Evolutionary conservation across 495 filamentous ascomycete species (phyloP).

Genomic region (Penicillium bialowiezense): DNA sequence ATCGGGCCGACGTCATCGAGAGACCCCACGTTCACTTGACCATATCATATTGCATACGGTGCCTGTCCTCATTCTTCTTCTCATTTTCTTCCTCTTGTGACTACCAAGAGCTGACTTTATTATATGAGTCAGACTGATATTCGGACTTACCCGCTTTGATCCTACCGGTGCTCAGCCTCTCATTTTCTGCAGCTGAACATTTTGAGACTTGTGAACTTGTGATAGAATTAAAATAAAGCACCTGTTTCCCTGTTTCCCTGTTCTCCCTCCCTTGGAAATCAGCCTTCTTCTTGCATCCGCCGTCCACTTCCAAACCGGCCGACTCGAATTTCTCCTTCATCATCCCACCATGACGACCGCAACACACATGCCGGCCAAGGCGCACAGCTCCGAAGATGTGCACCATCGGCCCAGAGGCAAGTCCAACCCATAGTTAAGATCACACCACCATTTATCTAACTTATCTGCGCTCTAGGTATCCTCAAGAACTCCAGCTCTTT

Average conservation of each 20-base stretch:
- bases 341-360: slow-evolving; percentile 28
- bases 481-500: slow-evolving; percentile 77
- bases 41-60: not conserved
- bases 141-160: slow-evolving; percentile 6
- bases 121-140: slow-evolving; percentile 2
- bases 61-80: not conserved
- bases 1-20: slow-evolving; percentile 24
- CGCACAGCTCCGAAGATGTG: slow-evolving; percentile 35
- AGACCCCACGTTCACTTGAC: slow-evolving; percentile 16
- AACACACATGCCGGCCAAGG: slow-evolving; percentile 33
- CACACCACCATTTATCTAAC: not conserved
- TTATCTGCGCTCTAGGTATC: slow-evolving; percentile 60
- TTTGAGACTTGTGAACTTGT: slow-evolving; percentile 8
- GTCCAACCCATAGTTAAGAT: slow-evolving; percentile 4
- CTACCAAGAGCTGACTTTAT: not conserved
- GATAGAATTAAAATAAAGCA: slow-evolving; percentile 8
- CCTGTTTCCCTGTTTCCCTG: not conserved
- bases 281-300: slow-evolving; percentile 10
- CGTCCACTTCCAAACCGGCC: slow-evolving; percentile 24
- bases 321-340: slow-evolving; percentile 7
- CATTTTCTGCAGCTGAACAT: slow-evolving; percentile 3
- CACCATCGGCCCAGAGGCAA: slow-evolving; percentile 76
- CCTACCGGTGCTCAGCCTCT: slow-evolving; percentile 5
- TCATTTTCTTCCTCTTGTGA: slow-evolving; percentile 2
- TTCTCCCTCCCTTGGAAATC: not conserved